Conservation (phyloP, 768 basidiomycete genomes). For the Agaricus blazei region DNA sequence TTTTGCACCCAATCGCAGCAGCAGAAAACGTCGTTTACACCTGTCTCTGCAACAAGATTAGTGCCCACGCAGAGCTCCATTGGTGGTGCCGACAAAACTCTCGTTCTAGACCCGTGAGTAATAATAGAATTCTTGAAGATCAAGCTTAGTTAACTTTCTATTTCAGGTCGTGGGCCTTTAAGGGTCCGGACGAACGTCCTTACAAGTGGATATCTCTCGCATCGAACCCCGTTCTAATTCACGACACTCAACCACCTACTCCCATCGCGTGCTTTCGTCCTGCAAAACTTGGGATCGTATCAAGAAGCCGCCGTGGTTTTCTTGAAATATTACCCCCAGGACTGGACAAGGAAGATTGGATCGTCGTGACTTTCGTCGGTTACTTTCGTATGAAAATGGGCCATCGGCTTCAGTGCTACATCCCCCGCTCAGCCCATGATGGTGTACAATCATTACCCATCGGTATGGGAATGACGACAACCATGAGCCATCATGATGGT, state of each 20-base stretch:
- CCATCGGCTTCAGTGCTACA: background rate
- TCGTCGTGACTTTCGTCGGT: constrained; percentile 26
- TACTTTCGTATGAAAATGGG: constrained; percentile 11
- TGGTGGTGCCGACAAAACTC: background rate
- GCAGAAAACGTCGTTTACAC: background rate
- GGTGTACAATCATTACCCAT: background rate
- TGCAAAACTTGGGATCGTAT: constrained; percentile 32
- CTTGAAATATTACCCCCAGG: constrained; percentile 30
- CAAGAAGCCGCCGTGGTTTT: constrained; percentile 28
- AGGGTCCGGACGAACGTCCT: constrained; percentile 28
- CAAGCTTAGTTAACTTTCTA: constrained; percentile 6
- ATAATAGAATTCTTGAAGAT: background rate
- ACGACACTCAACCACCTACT: constrained; percentile 20
- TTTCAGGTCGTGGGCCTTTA: constrained; percentile 33
- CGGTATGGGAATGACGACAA: background rate
- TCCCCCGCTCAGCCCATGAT: background rate
- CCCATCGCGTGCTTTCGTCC: constrained; percentile 28
- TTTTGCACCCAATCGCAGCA: constrained; percentile 1
- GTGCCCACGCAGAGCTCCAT: background rate
- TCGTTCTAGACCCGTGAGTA: constrained; percentile 9
- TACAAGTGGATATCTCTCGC: constrained; percentile 34
- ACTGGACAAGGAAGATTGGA: constrained; percentile 23
- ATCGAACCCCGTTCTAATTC: constrained; percentile 27
- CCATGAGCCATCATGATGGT: background rate
- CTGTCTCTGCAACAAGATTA: background rate